Evolutionary conservation across 148 eudicot genomes (phyloP).

Genomic region (Chenopodium quinoa): DNA sequence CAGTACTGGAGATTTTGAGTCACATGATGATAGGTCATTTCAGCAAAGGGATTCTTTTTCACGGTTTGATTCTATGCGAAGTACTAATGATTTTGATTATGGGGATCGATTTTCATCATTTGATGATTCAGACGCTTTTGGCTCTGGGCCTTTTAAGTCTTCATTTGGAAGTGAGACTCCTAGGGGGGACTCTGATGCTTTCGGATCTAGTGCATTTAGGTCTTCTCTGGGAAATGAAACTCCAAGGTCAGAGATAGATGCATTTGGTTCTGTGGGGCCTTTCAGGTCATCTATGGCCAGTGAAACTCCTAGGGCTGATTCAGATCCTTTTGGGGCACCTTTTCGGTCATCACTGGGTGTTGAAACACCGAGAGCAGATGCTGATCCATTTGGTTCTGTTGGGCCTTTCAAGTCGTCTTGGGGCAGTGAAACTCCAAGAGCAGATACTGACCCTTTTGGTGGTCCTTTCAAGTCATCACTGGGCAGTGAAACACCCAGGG

Average conservation of each 20-base stretch:
- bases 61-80: constrained; percentile 78
- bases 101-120: constrained; percentile 40
- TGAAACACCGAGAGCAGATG: constrained; percentile 38
- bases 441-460: constrained; percentile 28
- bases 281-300: constrained; percentile 28
- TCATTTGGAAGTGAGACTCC: constrained; percentile 40
- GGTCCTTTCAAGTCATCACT: constrained; percentile 36
- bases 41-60: constrained; percentile 54
- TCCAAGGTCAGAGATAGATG: constrained; percentile 43
- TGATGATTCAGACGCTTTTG: constrained; percentile 48
- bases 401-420: constrained; percentile 37
- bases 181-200: constrained; percentile 53
- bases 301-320: constrained; percentile 42
- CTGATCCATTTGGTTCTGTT: constrained; percentile 30
- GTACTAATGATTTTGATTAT: constrained; percentile 55
- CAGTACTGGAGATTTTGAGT: constrained; percentile 51
- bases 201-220: constrained; percentile 62
- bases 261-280: constrained; percentile 34
- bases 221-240: constrained; percentile 51
- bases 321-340: constrained; percentile 31
- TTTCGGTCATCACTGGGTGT: constrained; percentile 31
- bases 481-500: constrained; percentile 38
- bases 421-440: constrained; percentile 52
- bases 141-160: constrained; percentile 36
- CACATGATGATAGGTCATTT: constrained; percentile 34